A percentile compares a stretch with the other conserved stretches of the same genome.
Conservation (phyloP, 108 stramenopile species). For the Asterionellopsis glacialis region DNA sequence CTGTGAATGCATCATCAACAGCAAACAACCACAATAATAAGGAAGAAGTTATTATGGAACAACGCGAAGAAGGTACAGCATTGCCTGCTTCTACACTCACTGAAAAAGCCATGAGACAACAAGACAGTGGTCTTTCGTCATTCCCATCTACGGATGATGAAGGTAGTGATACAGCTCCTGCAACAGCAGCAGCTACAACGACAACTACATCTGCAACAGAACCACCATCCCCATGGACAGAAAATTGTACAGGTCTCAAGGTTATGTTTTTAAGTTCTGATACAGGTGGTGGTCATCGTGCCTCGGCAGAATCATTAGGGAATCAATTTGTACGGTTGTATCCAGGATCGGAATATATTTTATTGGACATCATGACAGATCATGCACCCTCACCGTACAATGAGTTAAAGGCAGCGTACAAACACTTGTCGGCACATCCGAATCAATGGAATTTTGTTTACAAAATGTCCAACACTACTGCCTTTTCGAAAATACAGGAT, state of each 20-base stretch:
- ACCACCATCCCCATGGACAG: background rate
- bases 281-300: conserved; percentile 97
- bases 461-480: conserved; percentile 59
- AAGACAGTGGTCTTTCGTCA: background rate
- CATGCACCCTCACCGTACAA: conserved; percentile 63
- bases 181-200: no score
- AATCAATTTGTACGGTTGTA: conserved; percentile 79
- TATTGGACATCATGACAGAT: conserved; percentile 54
- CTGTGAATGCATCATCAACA: no score
- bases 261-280: conserved; percentile 93
- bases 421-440: conserved; percentile 71
- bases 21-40: no score
- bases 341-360: conserved; percentile 73
- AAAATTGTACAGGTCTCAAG: conserved; percentile 42
- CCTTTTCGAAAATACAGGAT: conserved; percentile 74
- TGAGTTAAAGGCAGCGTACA: conserved; percentile 62
- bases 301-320: conserved; percentile 86
- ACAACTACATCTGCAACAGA: no score
- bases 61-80: no score
- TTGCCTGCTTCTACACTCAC: no score
- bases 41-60: no score
- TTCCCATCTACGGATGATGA: background rate
- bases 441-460: conserved; percentile 84
- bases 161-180: no score
- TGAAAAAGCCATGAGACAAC: no score